Conservation (phyloP, 371 early-diverging fungal species). For the Quaeritorhiza haematococci region DNA sequence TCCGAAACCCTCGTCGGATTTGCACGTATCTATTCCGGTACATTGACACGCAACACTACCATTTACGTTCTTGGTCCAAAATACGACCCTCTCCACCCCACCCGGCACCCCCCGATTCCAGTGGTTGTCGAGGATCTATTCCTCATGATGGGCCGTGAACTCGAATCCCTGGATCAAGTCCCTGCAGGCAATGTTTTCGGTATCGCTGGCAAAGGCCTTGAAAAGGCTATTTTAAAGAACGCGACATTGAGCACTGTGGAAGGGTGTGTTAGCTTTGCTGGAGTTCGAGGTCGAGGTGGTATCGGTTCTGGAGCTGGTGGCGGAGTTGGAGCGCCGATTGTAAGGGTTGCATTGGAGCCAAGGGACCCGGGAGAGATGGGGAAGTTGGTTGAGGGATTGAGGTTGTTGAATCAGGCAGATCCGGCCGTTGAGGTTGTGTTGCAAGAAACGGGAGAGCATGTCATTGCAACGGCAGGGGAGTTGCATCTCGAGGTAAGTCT, state of each 20-base stretch:
- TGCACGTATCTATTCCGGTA: conserved; percentile 89
- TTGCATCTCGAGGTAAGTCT: conserved; percentile 77
- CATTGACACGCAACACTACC: conserved; percentile 77
- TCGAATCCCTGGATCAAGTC: conserved; percentile 74
- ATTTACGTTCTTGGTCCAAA: conserved; percentile 91
- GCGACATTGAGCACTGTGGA: conserved; percentile 71
- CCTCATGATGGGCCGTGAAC: conserved; percentile 93
- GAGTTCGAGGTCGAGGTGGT: conserved; percentile 20
- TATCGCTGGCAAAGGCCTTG: conserved; percentile 85
- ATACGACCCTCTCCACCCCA: conserved; percentile 66
- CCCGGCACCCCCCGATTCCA: conserved; percentile 51
- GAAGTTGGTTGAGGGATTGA: conserved; percentile 80
- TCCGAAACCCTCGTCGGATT: conserved; percentile 75
- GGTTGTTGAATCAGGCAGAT: conserved; percentile 87
- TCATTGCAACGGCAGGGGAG: conserved; percentile 93
- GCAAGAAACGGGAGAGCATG: conserved; percentile 94
- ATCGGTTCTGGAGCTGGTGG: neutral
- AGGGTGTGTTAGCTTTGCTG: conserved; percentile 42
- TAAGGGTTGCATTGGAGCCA: conserved; percentile 95
- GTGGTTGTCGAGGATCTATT: conserved; percentile 74
- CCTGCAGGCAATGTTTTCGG: conserved; percentile 96
- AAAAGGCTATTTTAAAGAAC: conserved; percentile 72
- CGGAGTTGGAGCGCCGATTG: conserved; percentile 54
- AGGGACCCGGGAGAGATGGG: conserved; percentile 79
- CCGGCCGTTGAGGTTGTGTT: conserved; percentile 85